Evolutionary conservation across 2,329 filamentous ascomycete genomes (phyloP).

Genomic region (Drechslerella dactyloides): DNA sequence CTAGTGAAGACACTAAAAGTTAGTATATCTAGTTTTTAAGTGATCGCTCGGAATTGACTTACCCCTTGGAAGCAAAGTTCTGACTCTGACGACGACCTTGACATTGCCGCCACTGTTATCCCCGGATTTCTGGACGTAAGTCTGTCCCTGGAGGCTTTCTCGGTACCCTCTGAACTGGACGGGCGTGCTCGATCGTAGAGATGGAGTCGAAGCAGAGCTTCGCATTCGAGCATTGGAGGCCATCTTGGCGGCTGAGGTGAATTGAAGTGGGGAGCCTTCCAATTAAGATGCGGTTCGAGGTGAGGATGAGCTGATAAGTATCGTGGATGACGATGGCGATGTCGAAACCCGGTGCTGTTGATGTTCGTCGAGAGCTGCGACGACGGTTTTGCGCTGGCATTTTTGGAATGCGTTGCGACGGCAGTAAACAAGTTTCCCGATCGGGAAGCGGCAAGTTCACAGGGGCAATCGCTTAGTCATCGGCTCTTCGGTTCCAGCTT

Average conservation of each 20-base stretch:
- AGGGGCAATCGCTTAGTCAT: constrained; percentile 36
- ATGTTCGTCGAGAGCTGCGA: neutral
- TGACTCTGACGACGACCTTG: constrained; percentile 78
- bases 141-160: constrained; percentile 32
- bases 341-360: constrained; percentile 3
- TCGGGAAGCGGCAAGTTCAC: constrained; percentile 10
- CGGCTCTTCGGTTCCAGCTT: neutral
- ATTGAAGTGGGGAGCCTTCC: constrained; percentile 12
- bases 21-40: constrained; percentile 17
- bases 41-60: constrained; percentile 54
- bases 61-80: constrained; percentile 81
- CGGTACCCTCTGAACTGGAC: constrained; percentile 45
- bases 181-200: constrained; percentile 68
- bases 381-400: constrained; percentile 11
- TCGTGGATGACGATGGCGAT: neutral
- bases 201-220: constrained; percentile 79
- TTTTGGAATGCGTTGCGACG: constrained; percentile 42
- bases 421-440: constrained; percentile 44
- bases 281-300: constrained; percentile 14
- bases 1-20: constrained; percentile 62
- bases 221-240: constrained; percentile 57
- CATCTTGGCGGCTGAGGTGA: constrained; percentile 39
- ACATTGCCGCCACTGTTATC: constrained; percentile 76
- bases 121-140: constrained; percentile 59
- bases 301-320: no score